Base-by-base conservation (phyloP, 164 flowering plant species). In the Umbellularia californica region DNA sequence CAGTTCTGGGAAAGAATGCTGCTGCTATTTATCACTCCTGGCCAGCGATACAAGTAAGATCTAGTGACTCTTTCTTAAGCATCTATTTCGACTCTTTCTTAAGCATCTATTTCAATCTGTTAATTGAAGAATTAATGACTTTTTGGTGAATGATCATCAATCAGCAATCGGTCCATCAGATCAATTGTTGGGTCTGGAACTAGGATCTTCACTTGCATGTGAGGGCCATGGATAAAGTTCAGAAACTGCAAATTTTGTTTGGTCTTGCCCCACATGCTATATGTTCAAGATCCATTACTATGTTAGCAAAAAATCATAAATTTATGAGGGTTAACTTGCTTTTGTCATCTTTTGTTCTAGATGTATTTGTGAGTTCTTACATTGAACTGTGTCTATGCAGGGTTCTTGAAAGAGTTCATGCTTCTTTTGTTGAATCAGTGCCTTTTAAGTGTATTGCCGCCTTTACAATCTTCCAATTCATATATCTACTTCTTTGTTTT, bases 1-100 rank as follows among this genome's bases (percentile, higher is more conserved):
- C 97, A 92, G 79, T 92, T 92, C 78, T 90, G 89, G 89, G 94
- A 90, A 81, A 85, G 97, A 74, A 73, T 87, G 14, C 74, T 86
- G 70, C 82, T 92, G 70, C 87, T 92, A 14, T 90, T 92, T 75
- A 72, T 90, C 33, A 77, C 90, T 62, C 90, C 90, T 5, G 12
- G 79, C 6, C 84, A 90, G 30, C 85, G 88, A 5, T 85, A 80
- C 85, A 92, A 86, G 97, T 90, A 85, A 81, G 88, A 65, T 33
- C 24, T 27, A 58, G 51, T 63, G 33, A 5, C 27, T 24, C 68
- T 62, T 70, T n/a, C 35, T 24, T 11, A 35, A 50, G 20, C 3
- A 28, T 19, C 11, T 41, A n/a, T 27, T 55, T 20, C 20, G 24
- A 5, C 50, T 24, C 68, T 62, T 70, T n/a, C 60, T 24, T 11